These are phyloP conservation scores for Nothophoma quercina DNA, from an alignment of 2,329 filamentous ascomycete species.

Conservation along the genomic window DNA sequence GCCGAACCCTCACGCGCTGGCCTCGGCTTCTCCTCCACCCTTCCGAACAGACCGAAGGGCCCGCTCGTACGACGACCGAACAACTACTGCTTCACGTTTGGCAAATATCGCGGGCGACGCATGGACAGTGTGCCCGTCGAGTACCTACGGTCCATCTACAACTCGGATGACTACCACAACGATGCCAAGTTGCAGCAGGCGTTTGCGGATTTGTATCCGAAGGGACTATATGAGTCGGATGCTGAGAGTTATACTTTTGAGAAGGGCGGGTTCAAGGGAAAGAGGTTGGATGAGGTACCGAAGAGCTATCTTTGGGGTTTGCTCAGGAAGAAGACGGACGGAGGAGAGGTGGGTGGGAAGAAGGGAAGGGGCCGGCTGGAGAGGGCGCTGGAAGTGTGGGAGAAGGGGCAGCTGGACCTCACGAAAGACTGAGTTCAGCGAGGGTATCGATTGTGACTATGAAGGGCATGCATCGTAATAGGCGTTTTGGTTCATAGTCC, in stretches of 20 bases:
- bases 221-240: constrained; percentile 13
- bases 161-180: constrained; percentile 5
- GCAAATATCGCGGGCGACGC: constrained; percentile 10
- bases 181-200: constrained; percentile 8
- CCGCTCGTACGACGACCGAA: constrained; percentile 1
- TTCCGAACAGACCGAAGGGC: neutral
- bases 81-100: constrained; percentile 17
- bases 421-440: constrained; percentile 11
- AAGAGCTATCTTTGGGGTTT: constrained; percentile 11
- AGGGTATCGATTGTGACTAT: too few relatives aligned
- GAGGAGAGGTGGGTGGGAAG: neutral
- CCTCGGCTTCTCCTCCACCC: constrained; percentile 5
- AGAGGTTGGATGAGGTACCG: constrained; percentile 15
- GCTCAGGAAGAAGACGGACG: constrained; percentile 2
- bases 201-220: constrained; percentile 9
- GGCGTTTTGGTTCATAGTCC: constrained; percentile 3
- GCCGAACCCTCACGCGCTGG: constrained; percentile 5
- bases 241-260: constrained; percentile 10
- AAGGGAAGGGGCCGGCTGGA: constrained; percentile 1
- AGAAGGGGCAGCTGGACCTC: constrained; percentile 11
- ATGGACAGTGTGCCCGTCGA: constrained; percentile 15
- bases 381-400: constrained; percentile 12
- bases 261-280: constrained; percentile 11
- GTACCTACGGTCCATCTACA: constrained; percentile 8
- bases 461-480: neutral